Base-by-base conservation (phyloP, 2,329 filamentous ascomycete genomes). In the Talaromyces sp. region DNA sequence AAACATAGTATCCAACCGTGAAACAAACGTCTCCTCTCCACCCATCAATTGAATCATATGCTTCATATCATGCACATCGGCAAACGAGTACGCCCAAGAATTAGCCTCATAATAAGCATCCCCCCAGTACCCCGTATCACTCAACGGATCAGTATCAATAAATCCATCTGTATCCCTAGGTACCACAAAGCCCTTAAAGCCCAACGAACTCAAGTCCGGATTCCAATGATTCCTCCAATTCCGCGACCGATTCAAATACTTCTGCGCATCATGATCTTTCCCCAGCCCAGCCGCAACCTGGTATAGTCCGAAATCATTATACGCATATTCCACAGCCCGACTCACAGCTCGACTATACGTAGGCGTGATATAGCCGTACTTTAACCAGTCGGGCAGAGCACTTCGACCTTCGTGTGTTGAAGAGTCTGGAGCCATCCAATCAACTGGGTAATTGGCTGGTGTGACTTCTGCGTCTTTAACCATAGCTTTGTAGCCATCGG, bases 201-300 rank as follows among this genome's bases (percentile, higher is more conserved):
- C 81, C 0, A 86, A 75, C 0, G 83, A 82, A 1, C 74, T 76
- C 40, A 83, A 78, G 42, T 81, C 67, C 0, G 79, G 65, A 65
- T 89, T 86, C 86, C 86, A 90, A 58, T 89, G 86, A 63, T 88
- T 89, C 14, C 84, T 79, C 87, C 87, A 90, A 62, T 88, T 86
- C 9, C 80, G 77, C 0, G 85, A 87, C 8, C 86, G 81, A 41
- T 80, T 73, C 22, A 88, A 75, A 59, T 89, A 90, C 48, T 78
- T 85, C 2, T 71, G 56, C 3, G 82, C 80, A 37, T 86, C 82
- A 1, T 71, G 70, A 0, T 62, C 51, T 42, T 80, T 79, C 1
- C 76, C 78, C 2, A 88, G 70, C 0, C 85, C 86, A 1, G 64
- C 69, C 3, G 87, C 87, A 10, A 90, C 83, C 64, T 86, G 83